A percentile compares a stretch with the other conserved stretches of the same genome.
phyloP scores from a whole-genome alignment of 2,329 filamentous ascomycete species.

The Trichophyton verrucosum region DNA sequence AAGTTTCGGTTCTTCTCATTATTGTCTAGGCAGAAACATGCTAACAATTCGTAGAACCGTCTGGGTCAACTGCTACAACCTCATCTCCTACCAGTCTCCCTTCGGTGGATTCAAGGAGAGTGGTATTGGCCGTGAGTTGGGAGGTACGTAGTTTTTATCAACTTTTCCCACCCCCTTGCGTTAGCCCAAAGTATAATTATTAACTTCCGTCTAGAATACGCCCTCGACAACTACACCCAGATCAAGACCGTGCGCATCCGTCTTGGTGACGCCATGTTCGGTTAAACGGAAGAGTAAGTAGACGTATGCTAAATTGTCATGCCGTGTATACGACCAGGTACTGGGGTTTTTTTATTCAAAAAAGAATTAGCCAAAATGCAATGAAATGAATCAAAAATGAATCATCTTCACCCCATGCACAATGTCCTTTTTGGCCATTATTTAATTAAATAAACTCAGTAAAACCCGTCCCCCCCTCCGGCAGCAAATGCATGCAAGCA shows the following conservation, averaged over 20 bases:
- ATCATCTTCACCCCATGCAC: neutral
- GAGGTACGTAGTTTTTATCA: constrained; percentile 18
- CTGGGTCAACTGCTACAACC: constrained; percentile 60
- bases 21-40: constrained; percentile 29
- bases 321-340: constrained; percentile 18
- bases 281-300: constrained; percentile 1
- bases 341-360: neutral
- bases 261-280: constrained; percentile 35
- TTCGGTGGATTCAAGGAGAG: constrained; percentile 36
- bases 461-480: neutral
- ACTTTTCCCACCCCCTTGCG: neutral
- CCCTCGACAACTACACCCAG: constrained; percentile 39
- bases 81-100: constrained; percentile 49
- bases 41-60: constrained; percentile 32
- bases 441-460: neutral
- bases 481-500: neutral
- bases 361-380: neutral
- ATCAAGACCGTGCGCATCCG: constrained; percentile 37
- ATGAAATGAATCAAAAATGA: neutral
- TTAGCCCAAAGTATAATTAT: neutral
- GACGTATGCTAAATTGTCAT: neutral
- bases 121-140: constrained; percentile 35
- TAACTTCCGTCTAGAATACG: constrained; percentile 24
- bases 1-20: constrained; percentile 22
- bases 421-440: neutral